Conservation (phyloP, 129 eudicot species). For the Helianthus annuus region HanXRQr2.0-SUNRISE NC_035449.2:191254121-191254620, state of each 20-base stretch:
- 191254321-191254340: slow-evolving; percentile 82
- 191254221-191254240: too few relatives aligned
- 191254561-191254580: slow-evolving; percentile 58
- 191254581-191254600: slow-evolving; percentile 44
- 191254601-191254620: slow-evolving; percentile 70
- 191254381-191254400: slow-evolving; percentile 76
- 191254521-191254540: slow-evolving; percentile 56
- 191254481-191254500: slow-evolving; percentile 70
- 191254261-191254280: not conserved
- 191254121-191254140: too few relatives aligned
- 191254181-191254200: too few relatives aligned
- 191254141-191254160: too few relatives aligned
- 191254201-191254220: too few relatives aligned
- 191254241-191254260: too few relatives aligned
- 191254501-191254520: slow-evolving; percentile 80
- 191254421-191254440: slow-evolving; percentile 53
- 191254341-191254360: slow-evolving; percentile 79
- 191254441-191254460: slow-evolving; percentile 69
- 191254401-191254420: slow-evolving; percentile 70
- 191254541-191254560: slow-evolving; percentile 47
- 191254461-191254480: slow-evolving; percentile 71
- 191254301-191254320: slow-evolving; percentile 89
- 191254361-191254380: slow-evolving; percentile 93
- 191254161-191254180: too few relatives aligned
- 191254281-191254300: slow-evolving; percentile 47